A percentile compares a stretch with the other conserved stretches of the same genome.
Conservation (phyloP, 176 grass and related monocot species). For the Ensete glaucum region DNA sequence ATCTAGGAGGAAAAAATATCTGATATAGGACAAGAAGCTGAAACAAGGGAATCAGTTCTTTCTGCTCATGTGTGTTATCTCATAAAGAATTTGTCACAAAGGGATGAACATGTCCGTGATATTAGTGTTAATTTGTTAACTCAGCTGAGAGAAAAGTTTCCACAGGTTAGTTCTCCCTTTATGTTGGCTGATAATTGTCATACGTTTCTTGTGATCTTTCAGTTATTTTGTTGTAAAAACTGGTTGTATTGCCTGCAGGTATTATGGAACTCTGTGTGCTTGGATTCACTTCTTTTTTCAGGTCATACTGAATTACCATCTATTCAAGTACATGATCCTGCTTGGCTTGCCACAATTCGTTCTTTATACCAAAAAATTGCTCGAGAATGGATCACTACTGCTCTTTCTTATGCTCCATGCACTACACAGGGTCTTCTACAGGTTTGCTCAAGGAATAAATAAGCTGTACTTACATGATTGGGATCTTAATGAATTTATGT, state of each 20-base stretch:
- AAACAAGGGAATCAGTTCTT: conserved; percentile 76
- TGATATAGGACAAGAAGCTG: conserved; percentile 85
- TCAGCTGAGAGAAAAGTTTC: conserved; percentile 91
- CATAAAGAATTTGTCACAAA: conserved; percentile 98
- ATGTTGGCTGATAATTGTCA: neutral
- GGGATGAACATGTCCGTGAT: conserved; percentile 93
- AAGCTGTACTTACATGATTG: neutral
- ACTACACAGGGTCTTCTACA: conserved; percentile 98
- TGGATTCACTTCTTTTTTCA: conserved; percentile 96
- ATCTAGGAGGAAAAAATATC: conserved; percentile 73
- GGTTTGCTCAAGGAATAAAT: conserved; percentile 28
- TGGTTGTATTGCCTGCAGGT: conserved; percentile 45
- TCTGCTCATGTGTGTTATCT: conserved; percentile 81
- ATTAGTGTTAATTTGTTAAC: conserved; percentile 88
- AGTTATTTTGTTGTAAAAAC: conserved; percentile 18
- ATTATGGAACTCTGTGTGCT: conserved; percentile 93
- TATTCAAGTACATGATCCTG: conserved; percentile 94
- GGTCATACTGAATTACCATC: conserved; percentile 92
- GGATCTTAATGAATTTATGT: neutral
- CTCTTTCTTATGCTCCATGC: conserved; percentile 94
- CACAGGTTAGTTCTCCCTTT: conserved; percentile 52
- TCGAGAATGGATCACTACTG: conserved; percentile 95
- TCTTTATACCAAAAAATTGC: conserved; percentile 94
- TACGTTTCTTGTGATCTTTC: conserved; percentile 22
- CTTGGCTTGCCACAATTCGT: conserved; percentile 88